Percentiles rank a stretch among this genome's conserved stretches.
These are phyloP conservation scores for Penicillium egyptiacum DNA, from an alignment of 495 filamentous ascomycete species.

Conservation along the genomic window DNA sequence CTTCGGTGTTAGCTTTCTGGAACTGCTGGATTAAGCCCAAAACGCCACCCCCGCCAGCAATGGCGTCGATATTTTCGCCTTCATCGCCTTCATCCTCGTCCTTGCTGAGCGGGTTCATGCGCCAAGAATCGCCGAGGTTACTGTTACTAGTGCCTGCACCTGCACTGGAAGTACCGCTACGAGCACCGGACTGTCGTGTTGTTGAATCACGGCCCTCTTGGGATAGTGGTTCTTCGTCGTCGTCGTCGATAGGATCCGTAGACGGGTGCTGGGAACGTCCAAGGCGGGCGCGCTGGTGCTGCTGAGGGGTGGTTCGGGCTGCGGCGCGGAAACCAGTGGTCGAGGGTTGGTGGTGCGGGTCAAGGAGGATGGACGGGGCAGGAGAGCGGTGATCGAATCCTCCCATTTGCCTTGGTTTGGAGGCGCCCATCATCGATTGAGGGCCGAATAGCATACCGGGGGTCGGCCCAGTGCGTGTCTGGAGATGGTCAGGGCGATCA, in stretches of 20 bases:
- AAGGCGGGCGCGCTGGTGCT: slow-evolving; percentile 48
- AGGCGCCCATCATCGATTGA: slow-evolving; percentile 32
- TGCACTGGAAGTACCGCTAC: slow-evolving; percentile 41
- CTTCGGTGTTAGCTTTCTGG: slow-evolving; percentile 76
- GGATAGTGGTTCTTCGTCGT: slow-evolving; percentile 40
- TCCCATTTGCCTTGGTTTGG: slow-evolving; percentile 31
- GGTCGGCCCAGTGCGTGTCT: slow-evolving; percentile 32
- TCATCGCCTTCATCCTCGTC: slow-evolving; percentile 47
- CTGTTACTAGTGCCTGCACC: slow-evolving; percentile 52
- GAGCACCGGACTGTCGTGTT: slow-evolving; percentile 25
- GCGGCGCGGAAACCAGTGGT: slow-evolving; percentile 49
- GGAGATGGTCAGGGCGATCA: slow-evolving; percentile 48
- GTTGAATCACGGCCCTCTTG: slow-evolving; percentile 26
- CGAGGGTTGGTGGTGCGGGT: slow-evolving; percentile 83
- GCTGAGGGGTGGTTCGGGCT: slow-evolving; percentile 37
- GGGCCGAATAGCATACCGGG: slow-evolving; percentile 28
- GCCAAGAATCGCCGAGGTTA: slow-evolving; percentile 65
- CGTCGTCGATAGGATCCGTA: slow-evolving; percentile 44
- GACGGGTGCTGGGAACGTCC: slow-evolving; percentile 37
- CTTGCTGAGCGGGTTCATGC: slow-evolving; percentile 52
- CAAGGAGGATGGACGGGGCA: slow-evolving; percentile 69
- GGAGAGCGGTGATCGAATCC: slow-evolving; percentile 39
- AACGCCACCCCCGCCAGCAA: slow-evolving; percentile 57
- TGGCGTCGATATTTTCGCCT: slow-evolving; percentile 52
- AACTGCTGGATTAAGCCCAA: slow-evolving; percentile 88